Conservation (phyloP, 208 protist species). For the Acanthamoeba lenticulata region DNA sequence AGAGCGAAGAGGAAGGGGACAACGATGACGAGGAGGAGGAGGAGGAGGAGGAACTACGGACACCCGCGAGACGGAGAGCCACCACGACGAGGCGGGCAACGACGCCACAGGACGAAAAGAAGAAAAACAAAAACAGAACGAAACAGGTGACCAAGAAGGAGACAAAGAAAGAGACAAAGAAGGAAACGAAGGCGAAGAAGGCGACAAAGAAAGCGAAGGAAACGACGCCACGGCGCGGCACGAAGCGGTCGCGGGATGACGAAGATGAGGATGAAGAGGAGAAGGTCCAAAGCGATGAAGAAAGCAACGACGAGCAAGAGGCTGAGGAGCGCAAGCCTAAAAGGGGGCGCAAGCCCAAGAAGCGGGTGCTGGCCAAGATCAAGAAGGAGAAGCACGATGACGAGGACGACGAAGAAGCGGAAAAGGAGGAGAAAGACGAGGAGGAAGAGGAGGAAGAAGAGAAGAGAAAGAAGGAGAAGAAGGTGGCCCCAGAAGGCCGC, state of each 20-base stretch:
- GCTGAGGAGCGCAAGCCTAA: background rate
- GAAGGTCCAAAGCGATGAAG: background rate
- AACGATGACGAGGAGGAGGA: background rate
- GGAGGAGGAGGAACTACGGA: background rate
- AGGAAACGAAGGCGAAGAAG: background rate
- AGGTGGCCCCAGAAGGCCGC: background rate
- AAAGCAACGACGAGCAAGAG: background rate
- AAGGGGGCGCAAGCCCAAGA: background rate
- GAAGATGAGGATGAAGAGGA: background rate
- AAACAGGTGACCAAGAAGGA: background rate
- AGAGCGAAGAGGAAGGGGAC: background rate
- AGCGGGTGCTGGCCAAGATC: background rate
- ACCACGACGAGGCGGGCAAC: too few species aligned
- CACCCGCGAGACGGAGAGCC: background rate
- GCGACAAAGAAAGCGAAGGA: background rate
- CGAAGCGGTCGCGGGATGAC: background rate
- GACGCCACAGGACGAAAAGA: too few species aligned
- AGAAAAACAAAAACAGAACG: background rate
- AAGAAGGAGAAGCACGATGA: background rate
- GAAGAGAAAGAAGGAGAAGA: background rate
- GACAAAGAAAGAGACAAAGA: background rate
- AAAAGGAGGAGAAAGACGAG: background rate
- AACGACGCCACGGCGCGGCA: background rate
- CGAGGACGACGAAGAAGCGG: background rate
- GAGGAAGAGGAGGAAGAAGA: background rate